Base-by-base conservation (phyloP, 1,284 basidiomycete genomes). In the Cerioporus squamosus region DNA sequence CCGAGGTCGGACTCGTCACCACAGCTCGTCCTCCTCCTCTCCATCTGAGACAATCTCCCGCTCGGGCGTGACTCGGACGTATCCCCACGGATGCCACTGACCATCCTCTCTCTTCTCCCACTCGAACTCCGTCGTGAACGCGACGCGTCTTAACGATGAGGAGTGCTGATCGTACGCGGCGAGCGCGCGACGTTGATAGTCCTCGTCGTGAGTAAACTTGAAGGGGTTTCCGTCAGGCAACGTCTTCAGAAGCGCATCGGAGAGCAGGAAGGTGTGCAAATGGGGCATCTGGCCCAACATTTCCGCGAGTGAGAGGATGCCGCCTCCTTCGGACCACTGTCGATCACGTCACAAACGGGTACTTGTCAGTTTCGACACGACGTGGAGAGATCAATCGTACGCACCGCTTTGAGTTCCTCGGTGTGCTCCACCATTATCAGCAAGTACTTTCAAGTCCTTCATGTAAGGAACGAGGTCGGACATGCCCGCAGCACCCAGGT, bases 81-180 rank as follows among this genome's bases (percentile, higher is more conserved):
- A 12, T 15, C 14, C 33, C 33, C 33, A 36, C 33, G 33, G 33
- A 36, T 36, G 33, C 33, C n/a, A 39, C n/a, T n/a, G n/a, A 6
- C 50, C 58, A 22, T 53, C 58, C 10, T 23, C 33, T 18, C 50
- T 45, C 46, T 53, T 60, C 53, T 55, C 53, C 58, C 58, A 60
- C 46, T 56, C 53, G 50, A 52, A 55, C 42, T 60, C 53, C 7
- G 45, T 55, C 45, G 58, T 60, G 51, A 60, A 60, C 45, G 58
- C 58, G 18, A 60, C 58, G n/a, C 39, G 53, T 5, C 53, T 44
- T 8, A 60, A 53, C 18, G 17, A 31, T 10, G 50, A 23, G 3
- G 58, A 51, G 36, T 42, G 18, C 10, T 18, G 24, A 2, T 20
- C 46, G 36, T 52, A 60, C 42, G 44, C 53, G 15, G 31, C 40